Evolutionary conservation across 129 eudicot genomes (phyloP).

Genomic region (Centrapalus pauciflorus): DNA sequence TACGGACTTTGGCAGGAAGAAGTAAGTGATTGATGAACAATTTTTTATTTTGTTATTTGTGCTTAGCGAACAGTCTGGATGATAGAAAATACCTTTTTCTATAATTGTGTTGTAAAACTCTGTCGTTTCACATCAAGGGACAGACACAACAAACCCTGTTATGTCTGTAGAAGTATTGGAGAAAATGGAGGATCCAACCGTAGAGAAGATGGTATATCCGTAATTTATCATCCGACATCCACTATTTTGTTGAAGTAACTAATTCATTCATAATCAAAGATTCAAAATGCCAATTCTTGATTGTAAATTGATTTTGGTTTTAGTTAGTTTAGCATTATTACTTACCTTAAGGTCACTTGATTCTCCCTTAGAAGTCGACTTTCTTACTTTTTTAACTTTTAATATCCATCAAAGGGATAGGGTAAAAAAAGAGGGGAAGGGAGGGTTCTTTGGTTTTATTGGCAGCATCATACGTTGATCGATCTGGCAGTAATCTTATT

Average conservation of each 20-base stretch:
- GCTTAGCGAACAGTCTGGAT: too few relatives aligned
- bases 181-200: conserved; percentile 98
- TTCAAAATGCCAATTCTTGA: not conserved
- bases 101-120: too few relatives aligned
- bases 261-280: too few relatives aligned
- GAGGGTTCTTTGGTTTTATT: too few relatives aligned
- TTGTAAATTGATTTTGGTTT: not conserved
- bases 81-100: too few relatives aligned
- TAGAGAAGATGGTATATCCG: conserved; percentile 92
- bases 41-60: not conserved
- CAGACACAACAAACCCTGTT: conserved; percentile 43
- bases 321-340: not conserved
- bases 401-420: not conserved
- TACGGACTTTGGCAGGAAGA: too few relatives aligned
- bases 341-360: not conserved
- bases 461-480: too few relatives aligned
- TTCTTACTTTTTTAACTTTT: too few relatives aligned
- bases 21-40: too few relatives aligned
- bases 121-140: not conserved
- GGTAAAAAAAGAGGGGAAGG: too few relatives aligned
- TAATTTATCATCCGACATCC: conserved; percentile 29
- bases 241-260: not conserved
- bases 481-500: too few relatives aligned
- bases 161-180: conserved; percentile 90
- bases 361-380: not conserved